Conservation (phyloP, 148 eudicot genomes). For the Gaultheria prostrata region DNA sequence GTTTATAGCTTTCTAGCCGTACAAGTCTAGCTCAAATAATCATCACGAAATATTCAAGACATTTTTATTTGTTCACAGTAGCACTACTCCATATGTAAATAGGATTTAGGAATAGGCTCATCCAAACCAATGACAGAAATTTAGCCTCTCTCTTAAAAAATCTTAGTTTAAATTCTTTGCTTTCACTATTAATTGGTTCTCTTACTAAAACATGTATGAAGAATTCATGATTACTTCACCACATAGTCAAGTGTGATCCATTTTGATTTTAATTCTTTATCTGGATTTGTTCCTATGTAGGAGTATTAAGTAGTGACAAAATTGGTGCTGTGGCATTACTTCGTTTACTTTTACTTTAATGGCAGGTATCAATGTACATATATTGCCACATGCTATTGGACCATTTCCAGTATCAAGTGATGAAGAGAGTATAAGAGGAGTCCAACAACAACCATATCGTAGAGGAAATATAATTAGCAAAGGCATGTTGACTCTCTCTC, state of each 20-base stretch:
- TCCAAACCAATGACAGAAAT: neutral
- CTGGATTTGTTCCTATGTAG: neutral
- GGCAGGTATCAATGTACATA: neutral
- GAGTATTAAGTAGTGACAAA: neutral
- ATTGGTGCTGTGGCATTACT: neutral
- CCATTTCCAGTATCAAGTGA: neutral
- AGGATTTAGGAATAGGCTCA: neutral
- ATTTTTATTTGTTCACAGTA: neutral
- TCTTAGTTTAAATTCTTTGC: neutral
- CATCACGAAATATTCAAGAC: neutral
- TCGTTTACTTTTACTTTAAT: neutral
- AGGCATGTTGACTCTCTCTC: neutral
- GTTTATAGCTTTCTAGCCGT: neutral
- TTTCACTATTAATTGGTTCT: neutral
- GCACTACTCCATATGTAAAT: neutral
- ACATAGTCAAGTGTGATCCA: neutral
- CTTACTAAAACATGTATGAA: neutral
- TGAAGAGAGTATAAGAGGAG: neutral
- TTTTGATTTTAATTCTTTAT: neutral
- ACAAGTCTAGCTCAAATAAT: neutral
- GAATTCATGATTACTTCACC: neutral
- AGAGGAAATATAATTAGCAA: neutral
- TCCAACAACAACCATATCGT: neutral
- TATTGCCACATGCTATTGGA: neutral
- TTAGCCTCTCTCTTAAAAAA: neutral